These are phyloP conservation scores for Heliosperma pusillum DNA, from an alignment of 148 eudicot genomes.

Conservation along the genomic window DNA sequence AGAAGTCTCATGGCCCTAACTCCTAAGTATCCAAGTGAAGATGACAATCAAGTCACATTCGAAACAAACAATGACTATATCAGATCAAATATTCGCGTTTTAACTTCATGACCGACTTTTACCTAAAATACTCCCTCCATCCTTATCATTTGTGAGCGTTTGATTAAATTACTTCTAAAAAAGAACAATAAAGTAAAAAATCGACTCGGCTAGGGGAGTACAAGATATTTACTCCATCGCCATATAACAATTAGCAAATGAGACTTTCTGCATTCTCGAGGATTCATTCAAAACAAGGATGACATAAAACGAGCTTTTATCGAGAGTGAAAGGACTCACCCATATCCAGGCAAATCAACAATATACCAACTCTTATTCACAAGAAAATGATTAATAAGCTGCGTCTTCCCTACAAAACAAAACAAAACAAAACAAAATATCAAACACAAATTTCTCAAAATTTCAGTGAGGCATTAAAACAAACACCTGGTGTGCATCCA, in stretches of 20 bases:
- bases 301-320: background rate
- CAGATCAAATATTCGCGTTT: background rate
- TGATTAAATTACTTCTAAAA: too few relatives aligned
- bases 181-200: too few relatives aligned
- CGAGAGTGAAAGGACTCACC: slow-evolving; percentile 41
- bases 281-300: background rate
- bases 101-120: background rate
- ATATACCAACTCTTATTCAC: slow-evolving; percentile 89
- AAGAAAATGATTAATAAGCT: slow-evolving; percentile 89
- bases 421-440: background rate
- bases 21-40: background rate
- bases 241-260: background rate
- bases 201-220: too few relatives aligned
- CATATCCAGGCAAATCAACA: slow-evolving; percentile 97
- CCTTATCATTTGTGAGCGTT: too few relatives aligned
- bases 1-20: background rate
- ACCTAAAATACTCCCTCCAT: background rate
- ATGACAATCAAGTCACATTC: background rate
- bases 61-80: background rate
- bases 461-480: slow-evolving; percentile 11
- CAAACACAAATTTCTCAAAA: background rate
- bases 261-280: background rate
- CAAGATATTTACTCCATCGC: background rate
- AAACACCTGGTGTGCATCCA: slow-evolving; percentile 28
- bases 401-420: slow-evolving; percentile 80